Conservation (phyloP, 2,329 filamentous ascomycete species). For the Aspergillus ruber region DNA sequence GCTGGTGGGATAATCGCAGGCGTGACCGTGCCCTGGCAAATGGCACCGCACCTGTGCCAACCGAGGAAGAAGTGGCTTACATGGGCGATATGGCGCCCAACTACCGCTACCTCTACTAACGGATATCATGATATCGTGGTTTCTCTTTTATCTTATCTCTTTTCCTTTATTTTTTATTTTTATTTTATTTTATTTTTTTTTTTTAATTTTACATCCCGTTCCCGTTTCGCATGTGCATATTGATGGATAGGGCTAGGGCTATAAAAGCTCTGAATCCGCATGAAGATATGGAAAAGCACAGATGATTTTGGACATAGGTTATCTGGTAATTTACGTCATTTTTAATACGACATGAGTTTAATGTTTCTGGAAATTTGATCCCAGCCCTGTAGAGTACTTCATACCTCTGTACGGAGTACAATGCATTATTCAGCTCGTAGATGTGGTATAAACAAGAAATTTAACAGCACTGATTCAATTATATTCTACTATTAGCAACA, state of each 20-base stretch:
- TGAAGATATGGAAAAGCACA: background rate
- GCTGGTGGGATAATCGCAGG: conserved; percentile 36
- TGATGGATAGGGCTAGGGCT: conserved; percentile 9
- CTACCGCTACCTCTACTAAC: conserved; percentile 35
- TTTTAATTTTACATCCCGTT: background rate
- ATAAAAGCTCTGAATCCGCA: background rate
- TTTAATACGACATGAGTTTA: background rate
- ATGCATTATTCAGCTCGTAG: no score
- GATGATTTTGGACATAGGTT: background rate
- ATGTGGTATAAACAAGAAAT: no score
- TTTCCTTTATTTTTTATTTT: background rate
- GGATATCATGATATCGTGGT: background rate
- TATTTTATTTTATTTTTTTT: background rate
- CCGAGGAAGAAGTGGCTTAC: conserved; percentile 28
- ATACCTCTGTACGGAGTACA: no score
- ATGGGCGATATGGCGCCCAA: conserved; percentile 38
- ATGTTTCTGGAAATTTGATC: no score
- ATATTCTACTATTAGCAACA: no score
- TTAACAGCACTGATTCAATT: no score
- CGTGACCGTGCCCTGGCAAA: conserved; percentile 25
- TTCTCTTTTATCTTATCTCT: background rate
- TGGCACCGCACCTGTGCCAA: conserved; percentile 15
- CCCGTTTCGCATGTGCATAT: background rate
- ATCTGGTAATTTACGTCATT: background rate
- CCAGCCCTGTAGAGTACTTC: no score